Base-by-base conservation (phyloP, 108 stramenopile species). In the Cyclostephanos tholiformis region DNA sequence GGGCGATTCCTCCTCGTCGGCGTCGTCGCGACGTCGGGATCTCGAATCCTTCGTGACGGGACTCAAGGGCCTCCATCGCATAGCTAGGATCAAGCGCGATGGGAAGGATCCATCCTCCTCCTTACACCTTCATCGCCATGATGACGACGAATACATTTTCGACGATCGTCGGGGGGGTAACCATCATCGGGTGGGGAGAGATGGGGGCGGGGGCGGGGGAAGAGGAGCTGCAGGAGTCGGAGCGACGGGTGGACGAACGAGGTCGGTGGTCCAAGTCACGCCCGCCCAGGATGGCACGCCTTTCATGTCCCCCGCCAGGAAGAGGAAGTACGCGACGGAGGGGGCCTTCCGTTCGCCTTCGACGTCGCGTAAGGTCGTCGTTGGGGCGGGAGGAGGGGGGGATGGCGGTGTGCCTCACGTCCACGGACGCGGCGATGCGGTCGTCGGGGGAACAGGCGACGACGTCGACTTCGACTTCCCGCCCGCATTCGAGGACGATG, bases 251-350 rank as follows among this genome's bases (percentile, higher is more conserved):
- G 52, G 52, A 25, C 20, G 8, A 25, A 20, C 25, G 17, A 25
- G 0, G 57, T 27, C 9, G 29, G 1, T 30, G 16, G 29, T 14
- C 16, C 38, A 41, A 22, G 61, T 62, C 36, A 62, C 61, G 2
- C 61, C 61, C 2, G 61, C 61, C 29, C 61, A 36, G 19, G n/a
- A 38, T 38, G 38, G 22, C 61, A 41, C 22, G 19, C 61, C 38
- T 1, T 36, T 22, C 17, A 36, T 38, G 11, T 41, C 36, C 22
- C 36, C 36, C 6, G 1, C 22, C 12, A 0, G 30, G 12, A 62
- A 62, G 61, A 62, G 38, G 36, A 36, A 43, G 22, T 38, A 62
- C 38, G 22, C 61, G 22, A 62, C 61, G 61, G 38, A 38, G 36
- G 61, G 61, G 8, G 61, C 30, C n/a, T 62, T 62, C 38, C 57